Evolutionary conservation across 306 rosid species (phyloP).

Genomic region (Cucurbita moschata): DNA sequence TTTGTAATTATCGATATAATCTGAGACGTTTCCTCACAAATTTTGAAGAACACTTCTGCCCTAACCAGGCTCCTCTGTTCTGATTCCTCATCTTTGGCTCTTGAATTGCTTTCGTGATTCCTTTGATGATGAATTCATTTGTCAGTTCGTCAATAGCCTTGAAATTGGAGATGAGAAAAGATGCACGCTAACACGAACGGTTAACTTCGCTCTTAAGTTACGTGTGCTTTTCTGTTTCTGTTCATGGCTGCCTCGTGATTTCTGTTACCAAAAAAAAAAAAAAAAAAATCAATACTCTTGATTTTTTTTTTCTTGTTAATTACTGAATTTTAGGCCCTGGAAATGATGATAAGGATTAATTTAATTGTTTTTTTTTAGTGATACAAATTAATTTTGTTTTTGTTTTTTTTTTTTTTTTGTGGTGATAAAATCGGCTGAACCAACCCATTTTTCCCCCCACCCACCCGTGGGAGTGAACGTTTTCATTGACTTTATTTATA

Average conservation of each 20-base stretch:
- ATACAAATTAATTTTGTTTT: not conserved
- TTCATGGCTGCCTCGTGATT: not conserved
- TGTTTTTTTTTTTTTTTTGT: not conserved
- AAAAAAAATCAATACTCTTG: no score
- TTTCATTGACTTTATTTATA: not conserved
- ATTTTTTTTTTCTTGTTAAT: not conserved
- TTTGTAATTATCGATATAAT: not conserved
- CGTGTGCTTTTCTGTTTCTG: not conserved
- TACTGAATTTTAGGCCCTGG: not conserved
- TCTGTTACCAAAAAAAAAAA: not conserved
- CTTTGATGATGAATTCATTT: not conserved
- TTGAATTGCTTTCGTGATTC: not conserved
- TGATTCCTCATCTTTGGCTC: not conserved
- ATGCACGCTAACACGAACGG: not conserved
- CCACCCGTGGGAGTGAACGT: not conserved
- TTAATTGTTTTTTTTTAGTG: not conserved
- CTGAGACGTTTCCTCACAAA: not conserved
- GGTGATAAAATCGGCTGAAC: not conserved
- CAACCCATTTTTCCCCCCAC: not conserved
- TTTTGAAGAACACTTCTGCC: not conserved
- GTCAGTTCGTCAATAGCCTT: not conserved
- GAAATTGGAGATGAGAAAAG: not conserved
- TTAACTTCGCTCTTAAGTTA: conserved; percentile 22
- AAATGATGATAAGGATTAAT: not conserved
- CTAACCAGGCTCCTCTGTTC: not conserved